Conservation (phyloP, 1,284 basidiomycete genomes). For the Cryptococcus sp. region DNA sequence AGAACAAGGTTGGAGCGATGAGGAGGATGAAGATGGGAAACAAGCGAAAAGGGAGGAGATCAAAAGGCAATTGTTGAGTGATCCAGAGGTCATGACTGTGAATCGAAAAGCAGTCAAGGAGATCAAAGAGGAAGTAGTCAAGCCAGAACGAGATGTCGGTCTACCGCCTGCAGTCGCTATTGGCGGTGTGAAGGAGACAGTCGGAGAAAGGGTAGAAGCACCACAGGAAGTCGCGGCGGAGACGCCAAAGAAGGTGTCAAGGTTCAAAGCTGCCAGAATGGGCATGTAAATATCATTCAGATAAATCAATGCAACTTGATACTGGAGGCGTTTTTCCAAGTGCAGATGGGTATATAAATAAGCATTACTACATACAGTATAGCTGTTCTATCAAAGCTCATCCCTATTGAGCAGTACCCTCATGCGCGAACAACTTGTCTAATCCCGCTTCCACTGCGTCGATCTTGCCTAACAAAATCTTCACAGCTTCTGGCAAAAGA, state of each 20-base stretch:
- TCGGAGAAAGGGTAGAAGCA: neutral
- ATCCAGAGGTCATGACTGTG: neutral
- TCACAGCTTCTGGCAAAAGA: conserved; percentile 76
- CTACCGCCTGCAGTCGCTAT: neutral
- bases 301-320: neutral
- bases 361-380: too few species aligned
- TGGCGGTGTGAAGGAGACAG: conserved; percentile 1
- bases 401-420: conserved; percentile 8
- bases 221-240: neutral
- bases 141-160: neutral
- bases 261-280: conserved; percentile 39
- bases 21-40: conserved; percentile 21
- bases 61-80: conserved; percentile 15
- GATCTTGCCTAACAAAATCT: conserved; percentile 79
- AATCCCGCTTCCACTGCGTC: conserved; percentile 43
- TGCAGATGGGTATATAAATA: too few species aligned
- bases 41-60: conserved; percentile 14
- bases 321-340: neutral
- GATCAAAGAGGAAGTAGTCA: conserved; percentile 1
- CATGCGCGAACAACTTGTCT: conserved; percentile 34
- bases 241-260: conserved; percentile 34
- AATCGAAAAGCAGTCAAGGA: neutral
- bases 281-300: neutral
- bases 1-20: conserved; percentile 26
- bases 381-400: neutral